Base-by-base conservation (phyloP, 306 rosid genomes). In the Rubus parviflorus region DNA sequence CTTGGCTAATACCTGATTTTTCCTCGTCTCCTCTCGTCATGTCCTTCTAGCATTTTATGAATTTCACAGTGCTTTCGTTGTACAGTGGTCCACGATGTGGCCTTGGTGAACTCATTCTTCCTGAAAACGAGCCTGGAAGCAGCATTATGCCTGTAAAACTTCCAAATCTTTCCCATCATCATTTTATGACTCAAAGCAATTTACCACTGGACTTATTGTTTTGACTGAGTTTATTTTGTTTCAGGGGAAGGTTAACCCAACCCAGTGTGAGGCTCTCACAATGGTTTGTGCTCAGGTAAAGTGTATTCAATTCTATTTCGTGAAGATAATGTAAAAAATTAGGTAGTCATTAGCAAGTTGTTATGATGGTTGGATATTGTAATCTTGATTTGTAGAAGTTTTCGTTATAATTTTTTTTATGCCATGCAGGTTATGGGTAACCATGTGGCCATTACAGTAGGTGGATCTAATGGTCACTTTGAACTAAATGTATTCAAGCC, bases 191-290 rank as follows among this genome's bases (percentile, higher is more conserved):
- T 51, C 61, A 77, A 77, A 30, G 10, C 12, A 62, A 43, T 35
- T 62, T 76, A 49, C 40, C 75, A 25, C 30, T 69, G 47, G 41
- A 81, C 63, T 54, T 81, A 45, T 61, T 45, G 70, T 64, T 62
- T 64, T 72, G 78, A 66, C 62, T 17, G n/a, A 56, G 49, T 68
- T 51, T 79, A 14, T 86, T 63, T 37, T 73, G 75, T 89, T 88
- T 77, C 92, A 96, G 99, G 99, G 99, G 58, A 96, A 96, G 96
- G 99, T 96, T 81, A 96, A 96, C 81, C 99, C 99, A 72, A 96
- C 99, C 69, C 99, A 96, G 73, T 92, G 99, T 72, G 99, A 96
- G 89, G 99, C 99, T 84, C 77, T 96, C 85, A 96, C 99, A 10
- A 96, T 96, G 98, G 98, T 96, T 80, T 96, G 99, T 85, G 99